Conservation (phyloP, 108 stramenopile species). For the Stephanodiscus triporus region DNA sequence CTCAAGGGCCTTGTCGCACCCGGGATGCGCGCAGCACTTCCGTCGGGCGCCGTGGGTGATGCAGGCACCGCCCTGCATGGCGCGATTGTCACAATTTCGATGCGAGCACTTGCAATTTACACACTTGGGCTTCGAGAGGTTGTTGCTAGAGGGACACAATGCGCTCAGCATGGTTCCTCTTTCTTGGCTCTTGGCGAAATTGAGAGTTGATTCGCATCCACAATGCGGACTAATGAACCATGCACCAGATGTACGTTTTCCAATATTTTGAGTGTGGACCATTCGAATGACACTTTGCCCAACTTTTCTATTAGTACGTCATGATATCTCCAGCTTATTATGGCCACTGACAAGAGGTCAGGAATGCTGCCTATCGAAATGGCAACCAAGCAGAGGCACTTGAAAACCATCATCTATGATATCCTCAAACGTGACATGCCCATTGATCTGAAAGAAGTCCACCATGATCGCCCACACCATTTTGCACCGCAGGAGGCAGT, state of each 20-base stretch:
- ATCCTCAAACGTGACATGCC: conserved; percentile 86
- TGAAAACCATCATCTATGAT: conserved; percentile 83
- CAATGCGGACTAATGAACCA: conserved; percentile 86
- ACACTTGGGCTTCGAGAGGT: conserved; percentile 34
- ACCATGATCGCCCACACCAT: no score
- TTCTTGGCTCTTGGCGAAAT: no score
- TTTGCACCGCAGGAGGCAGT: no score
- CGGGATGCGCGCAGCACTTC: conserved; percentile 33
- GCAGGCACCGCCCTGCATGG: conserved; percentile 53
- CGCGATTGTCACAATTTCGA: conserved; percentile 40
- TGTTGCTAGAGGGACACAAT: no score
- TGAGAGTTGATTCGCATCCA: no score
- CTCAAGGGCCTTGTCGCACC: conserved; percentile 47
- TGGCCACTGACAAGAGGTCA: conserved; percentile 78
- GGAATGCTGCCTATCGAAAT: conserved; percentile 87
- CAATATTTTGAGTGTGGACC: not conserved
- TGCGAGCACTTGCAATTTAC: conserved; percentile 39
- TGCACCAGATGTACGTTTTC: conserved; percentile 64
- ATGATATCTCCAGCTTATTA: conserved; percentile 46
- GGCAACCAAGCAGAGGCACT: conserved; percentile 82
- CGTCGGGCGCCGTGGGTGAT: conserved; percentile 53
- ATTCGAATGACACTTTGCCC: not conserved
- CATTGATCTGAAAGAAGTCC: conserved; percentile 79
- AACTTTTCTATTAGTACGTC: not conserved
- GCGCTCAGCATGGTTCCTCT: no score